Evolutionary conservation across 2,329 filamentous ascomycete species (phyloP), one percentile per base, ranked within the genome.

Genomic region (Grosmannia penicillata): DNA sequence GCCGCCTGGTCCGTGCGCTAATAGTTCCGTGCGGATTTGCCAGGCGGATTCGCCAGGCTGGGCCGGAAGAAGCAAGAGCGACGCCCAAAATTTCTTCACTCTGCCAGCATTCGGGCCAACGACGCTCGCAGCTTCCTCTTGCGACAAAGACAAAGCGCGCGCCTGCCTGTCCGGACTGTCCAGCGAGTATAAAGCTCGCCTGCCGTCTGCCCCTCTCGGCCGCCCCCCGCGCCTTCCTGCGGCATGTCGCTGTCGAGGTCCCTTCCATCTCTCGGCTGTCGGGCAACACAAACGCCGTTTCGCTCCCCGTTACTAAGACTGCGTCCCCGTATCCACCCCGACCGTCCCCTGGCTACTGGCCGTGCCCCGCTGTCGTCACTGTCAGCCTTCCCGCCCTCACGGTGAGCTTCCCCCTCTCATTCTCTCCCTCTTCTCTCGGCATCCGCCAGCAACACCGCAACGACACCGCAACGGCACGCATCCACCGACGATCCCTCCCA

Each of bases 361-460:
- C n/a, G 15, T 37, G 36, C 44, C 39, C 44, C 44, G 44, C 44
- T 44, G 43, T 40, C 41, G 44, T 45, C 44, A 42, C 41, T 36
- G 28, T 18, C 39, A 34, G 21, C 36, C 11, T 37, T 33, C 21
- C 23, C 27, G 10, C 32, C 21, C 17, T 36, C 41, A 36, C 26
- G 39, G 39, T 43, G 39, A 41, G 41, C 36, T 35, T 32, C 21
- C 31, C 25, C 27, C 24, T 29, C 38, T 22, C 24, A 21, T n/a
- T 18, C 21, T 26, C 27, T 6, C 27, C 17, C 28, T 36, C 14
- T 19, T 5, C 14, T 13, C 13, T 6, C 17, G n/a, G n/a, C n/a
- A n/a, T 29, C 25, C 34, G 18, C 25, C 26, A 15, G 9, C 34
- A 8, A 11, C 25, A 10, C 15, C n/a, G n/a, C n/a, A n/a, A n/a